Percentiles rank a stretch among this genome's conserved stretches.
phyloP scores from a whole-genome alignment of 2,329 filamentous ascomycete species.

The Penicillium decumbens region DNA sequence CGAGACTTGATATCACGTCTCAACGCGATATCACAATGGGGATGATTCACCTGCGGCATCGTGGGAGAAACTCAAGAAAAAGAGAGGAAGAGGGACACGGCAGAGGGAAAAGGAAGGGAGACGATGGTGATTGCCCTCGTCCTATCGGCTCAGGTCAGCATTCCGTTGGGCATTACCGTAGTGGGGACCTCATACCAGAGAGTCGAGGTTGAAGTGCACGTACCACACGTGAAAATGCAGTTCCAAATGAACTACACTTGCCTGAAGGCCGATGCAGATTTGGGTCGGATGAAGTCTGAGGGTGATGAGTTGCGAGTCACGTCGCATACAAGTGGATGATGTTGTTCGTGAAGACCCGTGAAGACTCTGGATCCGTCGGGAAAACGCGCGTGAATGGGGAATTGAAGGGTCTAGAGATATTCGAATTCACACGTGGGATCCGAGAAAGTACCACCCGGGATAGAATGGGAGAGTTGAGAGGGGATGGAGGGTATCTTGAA shows the following conservation, averaged over 20 bases:
- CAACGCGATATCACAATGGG: conserved; percentile 1
- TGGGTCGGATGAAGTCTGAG: conserved; percentile 19
- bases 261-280: conserved; percentile 16
- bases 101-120: conserved; percentile 21
- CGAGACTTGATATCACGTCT: not conserved
- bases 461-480: conserved; percentile 8
- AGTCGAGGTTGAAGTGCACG: conserved; percentile 26
- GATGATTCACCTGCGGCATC: conserved; percentile 55
- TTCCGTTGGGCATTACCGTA: conserved; percentile 31
- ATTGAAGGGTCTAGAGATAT: conserved; percentile 14
- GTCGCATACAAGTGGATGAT: conserved; percentile 27
- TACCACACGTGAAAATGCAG: conserved; percentile 38
- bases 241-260: conserved; percentile 21
- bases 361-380: conserved; percentile 23
- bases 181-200: conserved; percentile 34
- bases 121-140: conserved; percentile 26
- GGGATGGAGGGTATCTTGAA: conserved; percentile 24
- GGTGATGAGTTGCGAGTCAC: conserved; percentile 14
- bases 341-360: conserved; percentile 27
- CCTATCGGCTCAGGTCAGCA: conserved; percentile 34
- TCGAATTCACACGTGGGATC: conserved; percentile 15
- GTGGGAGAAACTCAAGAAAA: conserved; percentile 29
- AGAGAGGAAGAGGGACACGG: conserved; percentile 21
- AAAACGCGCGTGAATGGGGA: conserved; percentile 14
- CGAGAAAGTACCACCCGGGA: conserved; percentile 12